These are phyloP conservation scores for Penicillium freii DNA, from an alignment of 2,329 filamentous ascomycete species.

Conservation along the genomic window DNA sequence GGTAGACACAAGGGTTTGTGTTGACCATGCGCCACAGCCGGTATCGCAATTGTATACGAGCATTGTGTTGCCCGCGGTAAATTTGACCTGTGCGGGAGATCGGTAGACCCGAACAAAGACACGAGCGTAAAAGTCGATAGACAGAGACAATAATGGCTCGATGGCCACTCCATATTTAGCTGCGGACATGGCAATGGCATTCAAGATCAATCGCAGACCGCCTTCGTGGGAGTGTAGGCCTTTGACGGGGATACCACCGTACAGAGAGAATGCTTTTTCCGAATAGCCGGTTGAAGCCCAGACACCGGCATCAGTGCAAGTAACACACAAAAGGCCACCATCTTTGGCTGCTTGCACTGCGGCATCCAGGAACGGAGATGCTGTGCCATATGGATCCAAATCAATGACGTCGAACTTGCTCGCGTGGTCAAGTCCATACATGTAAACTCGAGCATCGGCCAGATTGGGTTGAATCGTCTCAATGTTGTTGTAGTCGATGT, in stretches of 20 bases:
- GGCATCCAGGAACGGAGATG: conserved; percentile 86
- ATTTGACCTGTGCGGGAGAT: conserved; percentile 83
- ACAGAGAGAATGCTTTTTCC: conserved; percentile 91
- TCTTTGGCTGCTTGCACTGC: conserved; percentile 84
- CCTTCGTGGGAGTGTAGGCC: conserved; percentile 84
- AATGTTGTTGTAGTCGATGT: conserved; percentile 79
- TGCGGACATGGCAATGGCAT: conserved; percentile 75
- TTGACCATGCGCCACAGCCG: conserved; percentile 89
- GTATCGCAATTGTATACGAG: conserved; percentile 84
- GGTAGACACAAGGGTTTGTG: conserved; percentile 72
- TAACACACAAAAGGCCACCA: conserved; percentile 88
- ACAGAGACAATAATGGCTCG: conserved; percentile 86
- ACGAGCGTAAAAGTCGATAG: conserved; percentile 92
- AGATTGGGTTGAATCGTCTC: conserved; percentile 71
- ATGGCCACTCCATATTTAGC: conserved; percentile 83
- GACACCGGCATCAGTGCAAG: conserved; percentile 92
- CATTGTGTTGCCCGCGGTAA: conserved; percentile 88
- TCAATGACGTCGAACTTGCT: conserved; percentile 89
- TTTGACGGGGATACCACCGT: conserved; percentile 85
- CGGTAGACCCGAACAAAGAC: conserved; percentile 81
- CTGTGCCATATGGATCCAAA: conserved; percentile 92
- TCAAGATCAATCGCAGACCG: conserved; percentile 79
- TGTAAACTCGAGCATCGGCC: conserved; percentile 83
- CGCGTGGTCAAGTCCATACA: conserved; percentile 65
- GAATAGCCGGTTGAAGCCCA: conserved; percentile 93